phyloP scores from a whole-genome alignment of 2,329 filamentous ascomycete genomes.

The Fusarium ramigenum region DNA sequence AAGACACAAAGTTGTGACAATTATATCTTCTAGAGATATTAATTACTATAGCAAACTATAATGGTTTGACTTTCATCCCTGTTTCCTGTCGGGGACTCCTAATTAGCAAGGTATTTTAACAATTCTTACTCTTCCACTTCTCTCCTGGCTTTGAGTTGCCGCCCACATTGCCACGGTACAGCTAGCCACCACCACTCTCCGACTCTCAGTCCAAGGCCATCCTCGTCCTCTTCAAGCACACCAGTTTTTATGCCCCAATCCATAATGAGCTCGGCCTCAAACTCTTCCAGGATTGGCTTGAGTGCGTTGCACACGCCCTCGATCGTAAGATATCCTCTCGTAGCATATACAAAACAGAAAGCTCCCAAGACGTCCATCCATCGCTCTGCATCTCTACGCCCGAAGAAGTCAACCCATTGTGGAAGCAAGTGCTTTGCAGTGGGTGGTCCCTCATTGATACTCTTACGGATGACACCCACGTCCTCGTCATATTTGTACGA shows the following conservation, averaged over 20 bases:
- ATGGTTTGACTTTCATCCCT: not conserved
- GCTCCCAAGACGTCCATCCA: constrained; percentile 73
- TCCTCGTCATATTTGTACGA: constrained; percentile 66
- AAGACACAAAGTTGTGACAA: not conserved
- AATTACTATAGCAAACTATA: not conserved
- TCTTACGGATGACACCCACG: constrained; percentile 53
- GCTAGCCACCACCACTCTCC: constrained; percentile 76
- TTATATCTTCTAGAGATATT: not conserved
- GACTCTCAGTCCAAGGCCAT: constrained; percentile 55
- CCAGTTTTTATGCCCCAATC: constrained; percentile 67
- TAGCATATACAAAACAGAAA: constrained; percentile 70
- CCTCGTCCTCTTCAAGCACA: constrained; percentile 55
- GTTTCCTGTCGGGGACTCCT: not conserved
- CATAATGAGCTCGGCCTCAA: constrained; percentile 68
- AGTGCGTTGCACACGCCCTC: constrained; percentile 64
- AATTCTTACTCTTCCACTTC: not conserved
- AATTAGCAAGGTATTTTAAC: not conserved
- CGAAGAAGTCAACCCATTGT: constrained; percentile 78
- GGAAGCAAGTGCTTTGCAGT: constrained; percentile 62
- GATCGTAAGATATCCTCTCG: constrained; percentile 66
- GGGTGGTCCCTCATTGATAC: constrained; percentile 53
- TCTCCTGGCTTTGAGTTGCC: constrained; percentile 2
- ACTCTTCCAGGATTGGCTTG: constrained; percentile 67
- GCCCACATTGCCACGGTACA: constrained; percentile 48
- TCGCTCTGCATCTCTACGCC: constrained; percentile 62